These are phyloP conservation scores for Flaveria bidentis DNA, from an alignment of 129 eudicot genomes.

Conservation along the genomic window DNA sequence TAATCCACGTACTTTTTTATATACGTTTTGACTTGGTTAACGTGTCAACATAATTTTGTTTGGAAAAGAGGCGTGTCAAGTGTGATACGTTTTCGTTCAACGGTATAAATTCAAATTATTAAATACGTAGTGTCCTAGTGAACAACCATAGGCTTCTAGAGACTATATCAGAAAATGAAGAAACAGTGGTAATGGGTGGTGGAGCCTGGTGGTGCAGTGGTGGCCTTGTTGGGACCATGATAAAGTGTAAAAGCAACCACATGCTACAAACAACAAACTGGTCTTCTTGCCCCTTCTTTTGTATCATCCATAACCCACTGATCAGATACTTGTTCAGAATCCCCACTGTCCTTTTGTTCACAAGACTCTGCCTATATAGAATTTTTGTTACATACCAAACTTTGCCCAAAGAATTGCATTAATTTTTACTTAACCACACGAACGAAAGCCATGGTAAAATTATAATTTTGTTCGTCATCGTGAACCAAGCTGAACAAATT, in stretches of 20 bases:
- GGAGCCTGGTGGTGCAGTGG: conserved; percentile 22
- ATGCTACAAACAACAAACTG: conserved; percentile 29
- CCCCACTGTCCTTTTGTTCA: conserved; percentile 5
- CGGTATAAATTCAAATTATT: too few species aligned
- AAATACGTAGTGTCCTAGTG: too few species aligned
- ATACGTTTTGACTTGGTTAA: too few species aligned
- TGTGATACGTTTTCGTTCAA: too few species aligned
- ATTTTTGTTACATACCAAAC: not conserved
- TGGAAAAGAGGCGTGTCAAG: too few species aligned
- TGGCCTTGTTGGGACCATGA: conserved; percentile 31
- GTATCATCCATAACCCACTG: conserved; percentile 10
- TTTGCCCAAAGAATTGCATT: not conserved
- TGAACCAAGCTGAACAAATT: too few species aligned
- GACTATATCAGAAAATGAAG: too few species aligned
- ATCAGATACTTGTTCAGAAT: conserved; percentile 25
- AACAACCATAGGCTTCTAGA: too few species aligned
- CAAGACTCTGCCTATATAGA: not conserved
- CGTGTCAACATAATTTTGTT: too few species aligned
- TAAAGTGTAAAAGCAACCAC: conserved; percentile 40
- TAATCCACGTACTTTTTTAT: too few species aligned
- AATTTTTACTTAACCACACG: not conserved
- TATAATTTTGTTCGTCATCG: too few species aligned
- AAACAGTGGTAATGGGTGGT: too few species aligned
- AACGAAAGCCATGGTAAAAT: not conserved
- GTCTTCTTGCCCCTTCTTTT: conserved; percentile 29